Conservation (phyloP, 202 grass and related monocot species). For the Panicum hallii region DNA sequence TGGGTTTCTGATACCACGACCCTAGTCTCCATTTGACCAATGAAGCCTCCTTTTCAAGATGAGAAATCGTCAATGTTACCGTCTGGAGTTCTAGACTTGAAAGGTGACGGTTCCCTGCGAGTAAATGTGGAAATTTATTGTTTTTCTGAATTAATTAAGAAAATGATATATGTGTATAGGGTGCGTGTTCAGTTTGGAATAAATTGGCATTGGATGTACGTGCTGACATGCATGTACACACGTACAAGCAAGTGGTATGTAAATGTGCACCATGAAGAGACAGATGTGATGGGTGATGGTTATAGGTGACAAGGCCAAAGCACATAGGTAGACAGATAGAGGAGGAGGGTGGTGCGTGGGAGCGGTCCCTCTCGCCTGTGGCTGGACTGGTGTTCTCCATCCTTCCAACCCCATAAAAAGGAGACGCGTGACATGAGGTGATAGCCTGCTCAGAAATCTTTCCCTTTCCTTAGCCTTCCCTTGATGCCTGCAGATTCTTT, state of each 20-base stretch:
- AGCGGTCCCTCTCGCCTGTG: background rate
- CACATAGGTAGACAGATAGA: background rate
- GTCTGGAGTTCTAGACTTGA: background rate
- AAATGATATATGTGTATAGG: background rate
- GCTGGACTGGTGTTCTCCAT: constrained; percentile 17
- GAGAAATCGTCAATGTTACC: background rate
- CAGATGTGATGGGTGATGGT: constrained; percentile 36
- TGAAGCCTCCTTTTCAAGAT: background rate
- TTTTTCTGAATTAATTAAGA: background rate
- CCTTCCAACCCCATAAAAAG: constrained; percentile 42
- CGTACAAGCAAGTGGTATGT: background rate
- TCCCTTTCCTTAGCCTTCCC: constrained; percentile 26
- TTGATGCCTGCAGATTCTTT: constrained; percentile 46
- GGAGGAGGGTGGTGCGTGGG: background rate
- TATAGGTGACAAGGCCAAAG: constrained; percentile 43
- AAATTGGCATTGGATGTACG: background rate
- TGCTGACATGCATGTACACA: background rate
- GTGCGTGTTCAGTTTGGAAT: background rate
- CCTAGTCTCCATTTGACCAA: background rate
- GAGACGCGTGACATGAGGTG: constrained; percentile 50
- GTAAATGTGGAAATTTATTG: background rate
- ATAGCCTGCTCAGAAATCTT: constrained; percentile 51
- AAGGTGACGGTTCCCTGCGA: too few relatives aligned
- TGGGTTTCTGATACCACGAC: background rate
- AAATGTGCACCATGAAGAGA: constrained; percentile 29